Evolutionary conservation across 169 alveolate species (phyloP).

Genomic region (Eimeria maxima): DNA sequence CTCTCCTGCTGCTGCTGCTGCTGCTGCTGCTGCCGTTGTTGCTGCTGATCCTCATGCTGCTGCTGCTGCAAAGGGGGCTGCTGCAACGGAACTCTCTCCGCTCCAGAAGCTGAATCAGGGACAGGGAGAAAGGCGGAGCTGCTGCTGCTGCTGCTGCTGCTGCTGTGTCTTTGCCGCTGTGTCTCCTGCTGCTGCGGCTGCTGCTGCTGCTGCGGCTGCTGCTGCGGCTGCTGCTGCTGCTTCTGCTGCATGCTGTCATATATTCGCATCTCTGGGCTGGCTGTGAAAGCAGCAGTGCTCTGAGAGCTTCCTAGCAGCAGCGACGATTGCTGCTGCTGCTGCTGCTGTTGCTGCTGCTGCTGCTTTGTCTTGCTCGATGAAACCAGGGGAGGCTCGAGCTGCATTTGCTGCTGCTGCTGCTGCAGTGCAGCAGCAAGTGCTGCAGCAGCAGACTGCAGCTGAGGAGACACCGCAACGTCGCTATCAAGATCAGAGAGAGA

Average conservation of each 20-base stretch:
- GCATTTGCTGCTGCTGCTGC: too few relatives aligned
- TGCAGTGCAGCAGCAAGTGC: too few relatives aligned
- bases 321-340: neutral
- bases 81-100: neutral
- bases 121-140: too few relatives aligned
- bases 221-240: too few relatives aligned
- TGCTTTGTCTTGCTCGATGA: neutral
- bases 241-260: neutral
- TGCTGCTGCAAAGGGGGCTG: neutral
- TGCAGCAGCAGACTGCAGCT: too few relatives aligned
- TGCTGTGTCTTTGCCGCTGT: neutral
- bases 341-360: slow-evolving; percentile 1
- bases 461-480: too few relatives aligned
- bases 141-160: neutral
- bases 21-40: too few relatives aligned
- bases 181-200: neutral
- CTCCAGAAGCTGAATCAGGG: neutral
- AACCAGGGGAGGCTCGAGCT: too few relatives aligned
- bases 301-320: slow-evolving; percentile 18
- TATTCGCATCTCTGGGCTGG: neutral
- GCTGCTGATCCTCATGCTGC: too few relatives aligned
- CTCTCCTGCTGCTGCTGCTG: slow-evolving; percentile 10
- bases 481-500: too few relatives aligned
- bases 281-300: neutral
- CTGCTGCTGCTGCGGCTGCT: too few relatives aligned